These are phyloP conservation scores for Fraxinus baroniana DNA, from an alignment of 305 asterid genomes.

Conservation along the genomic window DNA sequence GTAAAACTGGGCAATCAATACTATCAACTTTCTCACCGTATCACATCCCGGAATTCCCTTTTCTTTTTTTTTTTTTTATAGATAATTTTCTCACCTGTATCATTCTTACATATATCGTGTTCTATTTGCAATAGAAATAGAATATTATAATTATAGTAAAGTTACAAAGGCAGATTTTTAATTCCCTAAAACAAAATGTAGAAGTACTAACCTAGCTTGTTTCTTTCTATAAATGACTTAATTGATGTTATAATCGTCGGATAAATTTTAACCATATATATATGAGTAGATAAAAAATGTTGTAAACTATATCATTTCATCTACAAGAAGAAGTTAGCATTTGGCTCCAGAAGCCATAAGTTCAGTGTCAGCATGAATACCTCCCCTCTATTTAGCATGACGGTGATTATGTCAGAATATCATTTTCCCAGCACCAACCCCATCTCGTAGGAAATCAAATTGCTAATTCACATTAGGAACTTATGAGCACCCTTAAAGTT, in stretches of 20 bases:
- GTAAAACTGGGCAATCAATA: not conserved
- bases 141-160: not conserved
- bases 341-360: not conserved
- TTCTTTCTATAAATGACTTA: not conserved
- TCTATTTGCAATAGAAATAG: not conserved
- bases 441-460: not conserved
- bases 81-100: not conserved
- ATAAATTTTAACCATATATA: not conserved
- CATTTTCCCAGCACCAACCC: not conserved
- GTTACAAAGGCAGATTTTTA: not conserved
- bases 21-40: not conserved
- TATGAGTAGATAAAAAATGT: not conserved
- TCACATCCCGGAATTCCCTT: not conserved
- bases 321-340: not conserved
- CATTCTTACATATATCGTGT: not conserved
- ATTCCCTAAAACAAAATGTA: not conserved
- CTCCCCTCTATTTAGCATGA: not conserved
- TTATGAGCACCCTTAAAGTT: not conserved
- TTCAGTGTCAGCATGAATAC: not conserved
- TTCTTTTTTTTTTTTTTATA: not conserved
- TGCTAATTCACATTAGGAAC: not conserved
- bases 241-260: not conserved
- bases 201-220: not conserved
- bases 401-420: not conserved
- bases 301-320: not conserved